Conservation (phyloP, 164 flowering plant genomes). For the Kingdonia uniflora region DNA sequence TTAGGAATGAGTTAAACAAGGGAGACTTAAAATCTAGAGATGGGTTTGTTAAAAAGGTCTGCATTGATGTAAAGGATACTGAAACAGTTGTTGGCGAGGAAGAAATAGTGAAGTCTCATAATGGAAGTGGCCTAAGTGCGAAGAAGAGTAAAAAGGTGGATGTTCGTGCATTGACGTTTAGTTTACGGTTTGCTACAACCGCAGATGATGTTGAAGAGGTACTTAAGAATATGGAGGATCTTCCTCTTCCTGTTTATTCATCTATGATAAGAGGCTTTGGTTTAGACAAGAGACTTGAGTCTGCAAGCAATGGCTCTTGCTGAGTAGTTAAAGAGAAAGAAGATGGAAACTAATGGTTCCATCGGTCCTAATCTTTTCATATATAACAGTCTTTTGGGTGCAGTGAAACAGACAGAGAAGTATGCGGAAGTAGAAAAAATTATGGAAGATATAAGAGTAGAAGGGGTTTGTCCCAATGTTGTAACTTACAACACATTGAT, state of each 20-base stretch:
- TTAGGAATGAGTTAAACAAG: slow-evolving; percentile 18
- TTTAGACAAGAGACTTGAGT: slow-evolving; percentile 36
- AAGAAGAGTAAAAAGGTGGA: slow-evolving; percentile 33
- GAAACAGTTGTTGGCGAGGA: not conserved
- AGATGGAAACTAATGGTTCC: slow-evolving; percentile 23
- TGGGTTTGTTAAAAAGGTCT: too few relatives aligned
- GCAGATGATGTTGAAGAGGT: slow-evolving; percentile 75
- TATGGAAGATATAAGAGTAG: slow-evolving; percentile 53
- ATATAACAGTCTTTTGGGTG: slow-evolving; percentile 79
- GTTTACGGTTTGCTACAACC: slow-evolving; percentile 40
- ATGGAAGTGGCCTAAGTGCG: too few relatives aligned
- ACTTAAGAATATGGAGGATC: slow-evolving; percentile 42
- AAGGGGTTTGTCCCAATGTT: slow-evolving; percentile 52
- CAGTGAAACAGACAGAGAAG: slow-evolving; percentile 44
- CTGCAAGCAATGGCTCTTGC: slow-evolving; percentile 71
- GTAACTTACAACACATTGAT: slow-evolving; percentile 80
- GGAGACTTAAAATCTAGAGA: slow-evolving; percentile 6
- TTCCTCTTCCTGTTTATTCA: slow-evolving; percentile 71
- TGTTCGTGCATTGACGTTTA: slow-evolving; percentile 54
- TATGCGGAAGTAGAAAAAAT: slow-evolving; percentile 36
- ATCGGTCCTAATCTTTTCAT: slow-evolving; percentile 57
- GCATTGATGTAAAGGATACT: slow-evolving; percentile 7
- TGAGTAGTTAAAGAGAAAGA: slow-evolving; percentile 73
- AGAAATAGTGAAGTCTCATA: too few relatives aligned
- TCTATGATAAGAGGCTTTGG: slow-evolving; percentile 72